These are phyloP conservation scores for Colletotrichum sp. DNA, from an alignment of 2,329 filamentous ascomycete genomes.

Conservation along the genomic window DNA sequence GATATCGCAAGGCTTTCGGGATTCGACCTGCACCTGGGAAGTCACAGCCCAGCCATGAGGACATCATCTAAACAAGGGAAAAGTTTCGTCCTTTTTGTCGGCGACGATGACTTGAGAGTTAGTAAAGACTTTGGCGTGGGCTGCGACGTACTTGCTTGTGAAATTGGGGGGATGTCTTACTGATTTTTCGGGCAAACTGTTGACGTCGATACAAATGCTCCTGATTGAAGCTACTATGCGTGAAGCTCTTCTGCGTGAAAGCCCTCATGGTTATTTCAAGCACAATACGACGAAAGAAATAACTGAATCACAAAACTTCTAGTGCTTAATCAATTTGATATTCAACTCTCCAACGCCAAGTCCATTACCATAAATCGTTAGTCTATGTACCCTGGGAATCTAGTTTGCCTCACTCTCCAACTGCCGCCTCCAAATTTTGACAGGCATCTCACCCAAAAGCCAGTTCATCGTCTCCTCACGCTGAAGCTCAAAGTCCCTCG, in stretches of 20 bases:
- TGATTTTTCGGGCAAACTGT: background rate
- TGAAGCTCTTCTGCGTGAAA: background rate
- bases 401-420: background rate
- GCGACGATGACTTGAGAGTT: accelerated
- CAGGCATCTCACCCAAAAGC: slow-evolving; percentile 14
- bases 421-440: slow-evolving; percentile 11
- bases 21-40: background rate
- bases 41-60: background rate
- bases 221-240: background rate
- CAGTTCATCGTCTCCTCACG: slow-evolving; percentile 15
- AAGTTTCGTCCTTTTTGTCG: background rate
- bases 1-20: background rate
- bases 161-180: accelerated
- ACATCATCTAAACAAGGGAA: background rate
- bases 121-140: background rate
- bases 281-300: background rate
- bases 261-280: background rate
- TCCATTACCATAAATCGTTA: background rate
- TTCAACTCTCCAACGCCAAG: background rate
- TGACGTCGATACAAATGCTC: background rate
- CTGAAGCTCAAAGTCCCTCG: slow-evolving; percentile 6
- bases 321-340: background rate
- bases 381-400: background rate
- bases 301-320: background rate
- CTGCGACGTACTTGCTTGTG: background rate